These are phyloP conservation scores for Trichoderma aggressivum DNA, from an alignment of 2,329 filamentous ascomycete genomes.

Conservation along the genomic window DNA sequence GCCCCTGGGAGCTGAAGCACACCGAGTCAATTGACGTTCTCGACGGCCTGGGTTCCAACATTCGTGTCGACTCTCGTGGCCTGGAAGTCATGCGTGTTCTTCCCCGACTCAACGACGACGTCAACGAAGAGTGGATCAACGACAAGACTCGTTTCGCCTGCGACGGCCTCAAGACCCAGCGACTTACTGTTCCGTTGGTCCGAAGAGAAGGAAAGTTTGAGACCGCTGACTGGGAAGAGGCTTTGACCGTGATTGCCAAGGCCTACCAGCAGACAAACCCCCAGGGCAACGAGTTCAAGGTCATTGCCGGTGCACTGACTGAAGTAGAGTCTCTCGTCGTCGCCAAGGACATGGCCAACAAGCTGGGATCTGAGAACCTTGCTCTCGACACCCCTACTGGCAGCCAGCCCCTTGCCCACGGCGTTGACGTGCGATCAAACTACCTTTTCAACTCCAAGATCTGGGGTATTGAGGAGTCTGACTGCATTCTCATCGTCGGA, in stretches of 20 bases:
- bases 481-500: slow-evolving; percentile 86
- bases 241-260: slow-evolving; percentile 77
- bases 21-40: slow-evolving; percentile 94
- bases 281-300: slow-evolving; percentile 93
- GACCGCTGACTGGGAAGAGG: slow-evolving; percentile 93
- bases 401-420: slow-evolving; percentile 80
- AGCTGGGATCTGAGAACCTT: slow-evolving; percentile 92
- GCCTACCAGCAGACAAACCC: slow-evolving; percentile 77
- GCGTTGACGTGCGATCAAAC: slow-evolving; percentile 88
- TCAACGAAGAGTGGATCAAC: slow-evolving; percentile 99
- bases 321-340: slow-evolving; percentile 93
- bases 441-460: slow-evolving; percentile 97
- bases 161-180: slow-evolving; percentile 93
- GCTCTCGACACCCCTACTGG: slow-evolving; percentile 87
- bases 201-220: slow-evolving; percentile 87
- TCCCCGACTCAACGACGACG: slow-evolving; percentile 90
- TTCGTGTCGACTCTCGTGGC: slow-evolving; percentile 88
- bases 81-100: slow-evolving; percentile 94
- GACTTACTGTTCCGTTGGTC: slow-evolving; percentile 87
- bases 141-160: slow-evolving; percentile 97
- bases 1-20: slow-evolving; percentile 96
- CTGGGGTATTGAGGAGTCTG: slow-evolving; percentile 88
- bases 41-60: slow-evolving; percentile 89
- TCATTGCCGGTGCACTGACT: slow-evolving; percentile 82
- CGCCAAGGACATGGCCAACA: slow-evolving; percentile 96